These are phyloP conservation scores for Colletotrichum gigasporum DNA, from an alignment of 2,329 filamentous ascomycete genomes.

Conservation along the genomic window DNA sequence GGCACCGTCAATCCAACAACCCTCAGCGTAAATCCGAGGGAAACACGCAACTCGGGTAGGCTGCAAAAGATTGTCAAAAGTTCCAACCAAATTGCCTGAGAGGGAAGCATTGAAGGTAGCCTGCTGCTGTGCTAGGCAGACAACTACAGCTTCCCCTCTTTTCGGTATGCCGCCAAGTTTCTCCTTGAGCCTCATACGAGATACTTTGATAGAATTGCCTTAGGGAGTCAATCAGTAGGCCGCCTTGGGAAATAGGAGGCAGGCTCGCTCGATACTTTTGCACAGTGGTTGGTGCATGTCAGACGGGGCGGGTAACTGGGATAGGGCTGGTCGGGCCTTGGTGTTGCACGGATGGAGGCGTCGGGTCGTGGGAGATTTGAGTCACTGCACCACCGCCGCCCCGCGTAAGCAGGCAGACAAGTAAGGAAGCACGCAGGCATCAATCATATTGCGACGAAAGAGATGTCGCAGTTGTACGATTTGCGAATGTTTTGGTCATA, in stretches of 20 bases:
- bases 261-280: background rate
- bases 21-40: no score
- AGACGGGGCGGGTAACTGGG: background rate
- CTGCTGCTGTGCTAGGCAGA: background rate
- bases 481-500: background rate
- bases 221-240: no score
- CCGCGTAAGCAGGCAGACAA: background rate
- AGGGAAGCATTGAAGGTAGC: background rate
- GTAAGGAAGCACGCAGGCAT: no score
- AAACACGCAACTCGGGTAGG: background rate
- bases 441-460: background rate
- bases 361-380: background rate
- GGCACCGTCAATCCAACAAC: no score
- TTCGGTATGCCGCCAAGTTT: background rate
- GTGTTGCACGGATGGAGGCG: background rate
- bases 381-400: background rate
- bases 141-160: background rate
- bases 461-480: background rate
- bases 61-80: background rate
- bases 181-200: no score
- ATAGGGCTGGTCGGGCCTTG: background rate
- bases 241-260: no score
- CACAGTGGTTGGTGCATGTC: conserved; percentile 1
- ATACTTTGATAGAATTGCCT: no score
- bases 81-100: no score